Conservation (phyloP, 306 rosid genomes). For the Glycine soja region DNA sequence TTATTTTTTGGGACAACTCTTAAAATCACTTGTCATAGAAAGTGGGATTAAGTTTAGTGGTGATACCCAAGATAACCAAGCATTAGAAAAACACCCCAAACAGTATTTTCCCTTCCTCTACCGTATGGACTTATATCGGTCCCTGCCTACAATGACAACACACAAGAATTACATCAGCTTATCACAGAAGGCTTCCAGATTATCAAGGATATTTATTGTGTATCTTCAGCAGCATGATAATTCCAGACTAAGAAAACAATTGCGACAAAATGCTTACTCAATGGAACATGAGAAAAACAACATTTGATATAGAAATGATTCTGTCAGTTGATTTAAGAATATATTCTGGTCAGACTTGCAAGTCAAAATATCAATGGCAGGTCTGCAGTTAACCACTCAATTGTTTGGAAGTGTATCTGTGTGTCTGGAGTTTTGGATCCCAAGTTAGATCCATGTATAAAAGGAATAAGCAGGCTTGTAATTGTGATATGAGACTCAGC, state of each 20-base stretch:
- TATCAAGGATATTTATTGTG: slow-evolving; percentile 16
- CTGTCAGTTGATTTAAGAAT: no score
- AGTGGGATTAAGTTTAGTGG: slow-evolving; percentile 28
- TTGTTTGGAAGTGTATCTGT: not conserved
- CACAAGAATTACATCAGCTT: not conserved
- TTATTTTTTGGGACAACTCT: not conserved
- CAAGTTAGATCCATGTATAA: slow-evolving; percentile 9
- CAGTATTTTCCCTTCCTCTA: slow-evolving; percentile 43
- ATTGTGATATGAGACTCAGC: not conserved
- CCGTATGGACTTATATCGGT: slow-evolving; percentile 39
- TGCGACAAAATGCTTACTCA: not conserved
- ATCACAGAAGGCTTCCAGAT: not conserved
- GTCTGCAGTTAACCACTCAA: not conserved
- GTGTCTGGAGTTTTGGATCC: not conserved
- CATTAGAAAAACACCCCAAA: slow-evolving; percentile 35
- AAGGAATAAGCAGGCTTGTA: not conserved
- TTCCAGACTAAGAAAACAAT: not conserved
- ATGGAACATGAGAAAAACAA: not conserved
- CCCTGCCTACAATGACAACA: slow-evolving; percentile 37
- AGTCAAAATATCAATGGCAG: not conserved
- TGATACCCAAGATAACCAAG: slow-evolving; percentile 37
- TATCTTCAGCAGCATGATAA: slow-evolving; percentile 12
- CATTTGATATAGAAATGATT: no score
- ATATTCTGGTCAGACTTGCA: not conserved
- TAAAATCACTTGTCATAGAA: not conserved